phyloP scores from a whole-genome alignment of 108 stramenopile species.

The Skeletonema grethae region DNA sequence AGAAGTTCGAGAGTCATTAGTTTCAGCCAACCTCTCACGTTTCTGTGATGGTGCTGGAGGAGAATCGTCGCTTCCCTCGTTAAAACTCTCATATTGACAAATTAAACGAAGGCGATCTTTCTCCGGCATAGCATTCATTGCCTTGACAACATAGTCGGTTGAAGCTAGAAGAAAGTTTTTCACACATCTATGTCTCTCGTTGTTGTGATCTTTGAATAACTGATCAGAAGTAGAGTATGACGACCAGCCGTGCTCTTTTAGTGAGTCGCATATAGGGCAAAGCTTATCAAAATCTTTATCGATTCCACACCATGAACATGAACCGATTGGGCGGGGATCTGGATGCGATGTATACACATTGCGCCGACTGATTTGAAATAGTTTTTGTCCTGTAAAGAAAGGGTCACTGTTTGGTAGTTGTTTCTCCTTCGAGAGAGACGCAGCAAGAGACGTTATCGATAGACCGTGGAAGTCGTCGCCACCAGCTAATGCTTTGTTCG shows the following conservation, averaged over 20 bases:
- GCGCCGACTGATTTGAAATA: neutral
- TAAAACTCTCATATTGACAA: neutral
- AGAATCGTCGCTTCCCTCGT: neutral
- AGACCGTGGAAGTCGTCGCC: no score
- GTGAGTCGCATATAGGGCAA: neutral
- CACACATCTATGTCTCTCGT: neutral
- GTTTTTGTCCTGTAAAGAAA: no score
- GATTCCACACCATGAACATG: conserved; percentile 2
- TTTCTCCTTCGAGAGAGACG: no score
- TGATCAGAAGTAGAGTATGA: neutral
- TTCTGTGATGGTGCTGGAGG: neutral
- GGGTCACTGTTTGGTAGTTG: no score
- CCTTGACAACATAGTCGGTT: neutral
- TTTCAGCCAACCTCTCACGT: neutral
- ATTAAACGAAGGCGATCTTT: neutral
- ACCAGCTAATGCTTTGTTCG: no score
- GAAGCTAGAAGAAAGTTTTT: conserved; percentile 2
- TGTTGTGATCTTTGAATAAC: neutral
- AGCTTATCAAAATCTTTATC: neutral
- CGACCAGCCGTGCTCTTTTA: neutral
- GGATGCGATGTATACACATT: neutral
- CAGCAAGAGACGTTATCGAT: no score
- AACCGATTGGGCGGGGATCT: neutral
- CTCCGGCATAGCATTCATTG: neutral
- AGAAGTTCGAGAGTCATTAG: neutral